Percentiles rank a stretch among this genome's conserved stretches.
Evolutionary conservation across 768 basidiomycete species (phyloP).

Genomic region (Dioszegia hungarica): DNA sequence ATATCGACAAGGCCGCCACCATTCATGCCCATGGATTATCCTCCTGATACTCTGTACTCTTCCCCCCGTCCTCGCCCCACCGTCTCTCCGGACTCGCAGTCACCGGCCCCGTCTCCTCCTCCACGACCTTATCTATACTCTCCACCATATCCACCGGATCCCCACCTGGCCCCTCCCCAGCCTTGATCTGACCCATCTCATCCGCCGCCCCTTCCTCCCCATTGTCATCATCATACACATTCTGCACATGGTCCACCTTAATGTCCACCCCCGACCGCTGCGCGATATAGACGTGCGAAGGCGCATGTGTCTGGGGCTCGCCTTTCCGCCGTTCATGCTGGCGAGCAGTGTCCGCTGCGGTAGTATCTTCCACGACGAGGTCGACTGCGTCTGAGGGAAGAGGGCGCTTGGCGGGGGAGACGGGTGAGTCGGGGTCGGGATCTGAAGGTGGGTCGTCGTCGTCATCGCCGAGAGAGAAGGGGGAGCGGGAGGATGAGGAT

Average conservation of each 20-base stretch:
- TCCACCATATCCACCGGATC: constrained; percentile 12
- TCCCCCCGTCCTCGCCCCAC: not conserved
- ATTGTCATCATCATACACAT: constrained; percentile 10
- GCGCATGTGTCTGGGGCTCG: constrained; percentile 53
- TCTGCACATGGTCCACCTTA: constrained; percentile 1
- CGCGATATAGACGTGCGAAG: constrained; percentile 31
- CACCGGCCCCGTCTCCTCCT: not conserved
- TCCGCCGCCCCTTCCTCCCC: not conserved
- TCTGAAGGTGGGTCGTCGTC: constrained; percentile 26
- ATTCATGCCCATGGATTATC: constrained; percentile 23
- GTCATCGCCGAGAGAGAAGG: constrained; percentile 34
- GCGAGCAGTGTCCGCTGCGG: constrained; percentile 56
- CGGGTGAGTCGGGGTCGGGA: constrained; percentile 29
- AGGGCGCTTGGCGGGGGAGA: constrained; percentile 21
- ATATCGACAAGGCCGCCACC: no score
- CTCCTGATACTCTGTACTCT: constrained; percentile 2
- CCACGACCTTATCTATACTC: constrained; percentile 12
- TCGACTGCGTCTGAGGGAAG: constrained; percentile 69
- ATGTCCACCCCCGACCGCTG: not conserved
- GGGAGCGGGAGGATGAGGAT: constrained; percentile 17
- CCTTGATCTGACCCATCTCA: not conserved
- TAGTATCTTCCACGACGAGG: constrained; percentile 68
- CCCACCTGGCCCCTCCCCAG: not conserved
- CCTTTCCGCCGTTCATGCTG: constrained; percentile 59
- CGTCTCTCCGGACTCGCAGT: not conserved